Evolutionary conservation across 1,139 yeast genomes (phyloP).

Genomic region (Candida albicans): DNA sequence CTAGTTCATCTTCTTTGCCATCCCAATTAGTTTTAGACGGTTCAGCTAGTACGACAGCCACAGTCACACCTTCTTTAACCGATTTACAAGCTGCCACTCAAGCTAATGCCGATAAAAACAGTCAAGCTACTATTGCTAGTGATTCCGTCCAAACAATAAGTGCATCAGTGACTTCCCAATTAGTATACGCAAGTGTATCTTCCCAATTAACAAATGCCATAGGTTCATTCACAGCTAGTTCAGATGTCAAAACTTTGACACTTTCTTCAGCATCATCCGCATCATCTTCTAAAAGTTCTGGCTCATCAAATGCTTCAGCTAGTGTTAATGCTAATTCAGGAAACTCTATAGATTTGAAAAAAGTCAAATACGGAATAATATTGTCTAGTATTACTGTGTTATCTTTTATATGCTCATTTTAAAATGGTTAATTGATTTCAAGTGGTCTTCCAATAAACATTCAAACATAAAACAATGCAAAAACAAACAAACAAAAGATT

Average conservation of each 20-base stretch:
- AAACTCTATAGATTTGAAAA: constrained; percentile 1
- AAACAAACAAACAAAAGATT: no score
- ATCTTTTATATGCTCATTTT: constrained; percentile 4
- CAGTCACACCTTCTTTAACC: constrained; percentile 14
- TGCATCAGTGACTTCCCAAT: constrained; percentile 1
- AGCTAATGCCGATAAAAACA: constrained; percentile 6
- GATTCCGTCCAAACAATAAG: constrained; percentile 1
- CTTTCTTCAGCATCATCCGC: constrained; percentile 1
- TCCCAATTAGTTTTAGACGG: constrained; percentile 6
- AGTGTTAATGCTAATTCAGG: constrained; percentile 1
- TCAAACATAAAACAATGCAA: no score
- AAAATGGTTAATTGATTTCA: neutral
- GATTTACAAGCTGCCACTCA: constrained; percentile 12
- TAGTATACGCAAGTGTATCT: constrained; percentile 9
- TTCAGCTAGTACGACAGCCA: constrained; percentile 4
- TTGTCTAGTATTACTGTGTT: constrained; percentile 5
- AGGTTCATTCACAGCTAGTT: constrained; percentile 12
- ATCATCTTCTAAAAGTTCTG: neutral
- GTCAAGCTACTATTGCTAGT: constrained; percentile 1
- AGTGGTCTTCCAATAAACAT: no score
- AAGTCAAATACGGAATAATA: constrained; percentile 4
- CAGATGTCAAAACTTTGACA: constrained; percentile 12
- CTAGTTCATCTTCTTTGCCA: constrained; percentile 4
- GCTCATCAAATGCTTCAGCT: neutral
- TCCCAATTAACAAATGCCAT: constrained; percentile 7